Evolutionary conservation across 2,329 filamentous ascomycete species (phyloP).

Genomic region (Trichoderma polysporum): DNA sequence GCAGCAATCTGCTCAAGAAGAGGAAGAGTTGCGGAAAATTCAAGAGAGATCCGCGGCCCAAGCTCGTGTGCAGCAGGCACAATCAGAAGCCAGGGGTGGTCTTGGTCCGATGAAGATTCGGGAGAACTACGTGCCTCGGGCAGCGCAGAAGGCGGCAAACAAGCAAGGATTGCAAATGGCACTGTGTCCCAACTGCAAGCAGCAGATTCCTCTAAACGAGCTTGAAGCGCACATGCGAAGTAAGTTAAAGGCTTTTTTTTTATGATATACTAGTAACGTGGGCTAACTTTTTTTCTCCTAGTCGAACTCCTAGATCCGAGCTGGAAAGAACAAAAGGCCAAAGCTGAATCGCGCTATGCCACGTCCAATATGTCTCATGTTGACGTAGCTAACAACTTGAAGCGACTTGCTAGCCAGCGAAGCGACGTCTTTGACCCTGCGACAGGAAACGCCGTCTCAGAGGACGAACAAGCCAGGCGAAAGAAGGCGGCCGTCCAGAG

Average conservation of each 20-base stretch:
- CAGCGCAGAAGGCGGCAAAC: constrained; percentile 69
- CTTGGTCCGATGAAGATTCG: constrained; percentile 81
- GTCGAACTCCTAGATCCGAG: constrained; percentile 90
- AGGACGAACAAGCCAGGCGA: constrained; percentile 71
- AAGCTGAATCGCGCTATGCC: constrained; percentile 78
- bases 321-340: constrained; percentile 94
- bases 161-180: constrained; percentile 65
- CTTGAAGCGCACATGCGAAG: constrained; percentile 90
- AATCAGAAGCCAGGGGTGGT: constrained; percentile 71
- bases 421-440: constrained; percentile 81
- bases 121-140: constrained; percentile 86
- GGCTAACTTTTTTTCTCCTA: constrained; percentile 33
- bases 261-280: neutral
- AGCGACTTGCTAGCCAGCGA: constrained; percentile 87
- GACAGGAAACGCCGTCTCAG: constrained; percentile 65
- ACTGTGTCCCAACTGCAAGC: constrained; percentile 89
- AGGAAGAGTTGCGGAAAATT: constrained; percentile 63
- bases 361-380: constrained; percentile 83
- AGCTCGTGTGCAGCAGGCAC: constrained; percentile 69
- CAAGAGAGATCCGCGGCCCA: constrained; percentile 61
- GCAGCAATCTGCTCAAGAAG: constrained; percentile 48
- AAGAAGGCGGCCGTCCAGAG: constrained; percentile 69
- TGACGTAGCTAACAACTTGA: constrained; percentile 91
- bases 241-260: constrained; percentile 42
- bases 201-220: constrained; percentile 83